Percentiles rank a stretch among this genome's conserved stretches.
These are phyloP conservation scores for Diplodia corticola DNA, from an alignment of 2,329 filamentous ascomycete species.

Conservation along the genomic window DNA sequence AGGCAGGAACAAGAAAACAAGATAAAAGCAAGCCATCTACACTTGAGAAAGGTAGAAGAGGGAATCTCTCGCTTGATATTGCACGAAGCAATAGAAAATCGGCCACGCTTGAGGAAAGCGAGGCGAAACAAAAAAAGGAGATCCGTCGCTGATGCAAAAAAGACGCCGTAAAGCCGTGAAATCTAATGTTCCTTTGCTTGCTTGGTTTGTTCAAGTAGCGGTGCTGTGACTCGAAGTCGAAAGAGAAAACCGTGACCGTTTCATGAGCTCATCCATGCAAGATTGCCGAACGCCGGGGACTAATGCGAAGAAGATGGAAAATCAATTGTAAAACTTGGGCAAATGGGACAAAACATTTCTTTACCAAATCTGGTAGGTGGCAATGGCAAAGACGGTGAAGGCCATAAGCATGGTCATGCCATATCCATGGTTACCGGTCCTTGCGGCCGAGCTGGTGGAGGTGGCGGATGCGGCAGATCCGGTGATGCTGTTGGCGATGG, in stretches of 20 bases:
- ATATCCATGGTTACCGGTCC: not conserved
- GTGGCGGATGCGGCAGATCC: not conserved
- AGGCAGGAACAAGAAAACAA: not conserved
- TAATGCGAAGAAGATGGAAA: not conserved
- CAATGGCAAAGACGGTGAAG: constrained; percentile 4
- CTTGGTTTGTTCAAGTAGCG: not conserved
- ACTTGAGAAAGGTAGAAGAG: not conserved
- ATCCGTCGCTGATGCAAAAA: constrained; percentile 8
- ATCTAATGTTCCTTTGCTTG: not conserved
- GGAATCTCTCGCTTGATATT: not conserved
- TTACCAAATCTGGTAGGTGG: constrained; percentile 15
- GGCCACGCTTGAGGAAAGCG: not conserved
- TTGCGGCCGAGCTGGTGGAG: not conserved
- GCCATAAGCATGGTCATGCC: constrained; percentile 11
- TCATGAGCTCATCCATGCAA: constrained; percentile 4
- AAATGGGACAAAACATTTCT: not conserved
- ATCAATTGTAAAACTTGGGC: not conserved
- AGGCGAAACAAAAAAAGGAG: not conserved
- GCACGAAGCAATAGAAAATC: not conserved
- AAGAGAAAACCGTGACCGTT: not conserved
- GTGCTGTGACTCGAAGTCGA: not conserved
- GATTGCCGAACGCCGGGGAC: constrained; percentile 15
- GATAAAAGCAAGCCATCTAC: not conserved
- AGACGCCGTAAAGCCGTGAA: not conserved
- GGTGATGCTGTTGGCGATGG: constrained; percentile 6